A percentile compares a stretch with the other conserved stretches of the same genome.
These are phyloP conservation scores for Musa acuminata DNA, from an alignment of 176 grass and related monocot species.

Conservation along the genomic window DNA sequence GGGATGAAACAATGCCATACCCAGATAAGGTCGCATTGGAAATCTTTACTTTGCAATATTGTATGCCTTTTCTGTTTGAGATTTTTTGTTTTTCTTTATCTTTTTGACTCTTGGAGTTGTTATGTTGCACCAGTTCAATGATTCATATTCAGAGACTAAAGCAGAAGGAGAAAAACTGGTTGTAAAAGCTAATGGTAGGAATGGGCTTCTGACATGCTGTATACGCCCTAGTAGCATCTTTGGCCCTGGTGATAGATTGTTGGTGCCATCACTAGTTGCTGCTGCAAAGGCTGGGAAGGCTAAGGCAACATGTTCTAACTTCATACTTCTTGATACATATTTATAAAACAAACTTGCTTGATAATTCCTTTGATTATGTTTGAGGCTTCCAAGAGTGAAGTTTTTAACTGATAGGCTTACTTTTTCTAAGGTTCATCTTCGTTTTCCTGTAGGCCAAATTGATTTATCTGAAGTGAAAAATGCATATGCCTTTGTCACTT, in stretches of 20 bases:
- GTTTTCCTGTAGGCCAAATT: not conserved
- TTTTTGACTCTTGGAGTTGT: slow-evolving; percentile 34
- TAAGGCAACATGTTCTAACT: slow-evolving; percentile 48
- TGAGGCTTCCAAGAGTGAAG: not conserved
- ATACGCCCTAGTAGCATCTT: slow-evolving; percentile 98
- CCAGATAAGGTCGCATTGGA: slow-evolving; percentile 59
- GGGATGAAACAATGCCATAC: slow-evolving; percentile 74
- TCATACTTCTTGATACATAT: not conserved
- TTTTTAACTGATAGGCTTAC: not conserved
- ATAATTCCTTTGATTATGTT: not conserved
- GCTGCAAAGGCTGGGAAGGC: slow-evolving; percentile 89
- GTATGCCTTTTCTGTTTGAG: not conserved
- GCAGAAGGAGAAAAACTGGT: slow-evolving; percentile 89
- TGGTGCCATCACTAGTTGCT: slow-evolving; percentile 82
- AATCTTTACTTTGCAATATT: slow-evolving; percentile 17
- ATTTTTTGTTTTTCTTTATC: not conserved
- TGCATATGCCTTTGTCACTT: not conserved
- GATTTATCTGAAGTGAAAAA: not conserved
- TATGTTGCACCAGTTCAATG: slow-evolving; percentile 77
- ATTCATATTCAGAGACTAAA: slow-evolving; percentile 98
- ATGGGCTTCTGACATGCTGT: slow-evolving; percentile 89
- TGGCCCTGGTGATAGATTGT: slow-evolving; percentile 89
- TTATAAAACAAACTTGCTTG: not conserved
- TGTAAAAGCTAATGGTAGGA: slow-evolving; percentile 74
- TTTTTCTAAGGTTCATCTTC: not conserved